Evolutionary conservation across 495 filamentous ascomycete genomes (phyloP).

Genomic region (Talaromyces liani): DNA sequence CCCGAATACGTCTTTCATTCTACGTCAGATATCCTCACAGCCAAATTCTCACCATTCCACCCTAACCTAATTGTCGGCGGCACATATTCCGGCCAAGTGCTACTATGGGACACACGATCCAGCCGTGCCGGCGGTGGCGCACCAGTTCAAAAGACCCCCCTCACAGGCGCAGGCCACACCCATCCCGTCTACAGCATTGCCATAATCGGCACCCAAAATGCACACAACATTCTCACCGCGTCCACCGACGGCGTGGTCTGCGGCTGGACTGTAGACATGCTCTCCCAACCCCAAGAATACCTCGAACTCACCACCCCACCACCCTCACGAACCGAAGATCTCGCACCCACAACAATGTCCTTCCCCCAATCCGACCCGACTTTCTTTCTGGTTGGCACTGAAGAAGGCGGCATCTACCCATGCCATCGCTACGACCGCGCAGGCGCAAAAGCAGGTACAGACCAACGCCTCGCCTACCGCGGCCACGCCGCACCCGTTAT

Average conservation of each 20-base stretch:
- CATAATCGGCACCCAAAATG: conserved; percentile 95
- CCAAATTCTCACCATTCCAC: conserved; percentile 96
- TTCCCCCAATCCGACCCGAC: conserved; percentile 95
- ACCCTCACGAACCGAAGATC: conserved; percentile 85
- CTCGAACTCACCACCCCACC: conserved; percentile 79
- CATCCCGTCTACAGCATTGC: conserved; percentile 95
- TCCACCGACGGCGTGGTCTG: conserved; percentile 96
- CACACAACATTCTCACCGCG: conserved; percentile 92
- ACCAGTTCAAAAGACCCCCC: conserved; percentile 90
- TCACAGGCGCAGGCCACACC: conserved; percentile 86
- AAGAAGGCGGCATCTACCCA: conserved; percentile 91
- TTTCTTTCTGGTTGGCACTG: conserved; percentile 93
- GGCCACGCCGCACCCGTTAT: conserved; percentile 92
- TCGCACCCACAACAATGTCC: conserved; percentile 92
- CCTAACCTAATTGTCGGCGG: conserved; percentile 92
- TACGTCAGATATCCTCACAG: conserved; percentile 88
- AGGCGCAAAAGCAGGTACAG: conserved; percentile 91
- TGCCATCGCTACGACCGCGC: conserved; percentile 96
- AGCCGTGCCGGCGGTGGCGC: conserved; percentile 60
- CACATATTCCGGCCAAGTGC: conserved; percentile 90
- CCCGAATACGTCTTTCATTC: conserved; percentile 96
- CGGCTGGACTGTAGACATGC: conserved; percentile 95
- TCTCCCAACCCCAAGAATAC: conserved; percentile 87
- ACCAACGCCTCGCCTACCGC: conserved; percentile 73
- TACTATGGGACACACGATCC: conserved; percentile 91